Evolutionary conservation across 352 stramenopile genomes (phyloP).

Genomic region (Elongisporangium prolatum): DNA sequence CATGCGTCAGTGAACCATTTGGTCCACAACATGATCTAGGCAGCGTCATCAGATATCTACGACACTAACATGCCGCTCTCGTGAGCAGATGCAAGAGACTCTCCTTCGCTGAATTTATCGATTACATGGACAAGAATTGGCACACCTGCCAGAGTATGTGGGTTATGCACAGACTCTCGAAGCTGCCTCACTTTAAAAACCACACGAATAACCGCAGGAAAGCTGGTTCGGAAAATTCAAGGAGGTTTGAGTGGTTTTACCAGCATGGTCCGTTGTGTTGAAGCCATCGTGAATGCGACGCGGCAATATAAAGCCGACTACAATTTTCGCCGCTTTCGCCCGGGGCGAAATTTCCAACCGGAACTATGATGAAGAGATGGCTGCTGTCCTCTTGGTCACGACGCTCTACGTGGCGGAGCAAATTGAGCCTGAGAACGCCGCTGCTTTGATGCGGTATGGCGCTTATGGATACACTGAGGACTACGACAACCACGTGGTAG

Average conservation of each 20-base stretch:
- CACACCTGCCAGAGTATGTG: slow-evolving; percentile 19
- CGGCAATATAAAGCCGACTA: slow-evolving; percentile 4
- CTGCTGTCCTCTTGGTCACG: slow-evolving; percentile 8
- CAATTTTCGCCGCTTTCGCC: not conserved
- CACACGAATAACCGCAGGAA: slow-evolving; percentile 16
- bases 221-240: slow-evolving; percentile 11
- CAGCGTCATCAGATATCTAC: slow-evolving; percentile 1
- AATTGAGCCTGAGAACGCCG: slow-evolving; percentile 12
- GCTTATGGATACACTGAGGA: slow-evolving; percentile 7
- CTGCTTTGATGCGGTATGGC: slow-evolving; percentile 4
- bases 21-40: slow-evolving; percentile 9
- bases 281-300: slow-evolving; percentile 6
- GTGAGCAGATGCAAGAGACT: not conserved
- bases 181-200: slow-evolving; percentile 15
- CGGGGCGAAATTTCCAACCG: slow-evolving; percentile 1
- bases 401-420: slow-evolving; percentile 15
- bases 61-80: not conserved
- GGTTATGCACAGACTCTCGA: slow-evolving; percentile 11
- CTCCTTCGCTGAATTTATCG: slow-evolving; percentile 2
- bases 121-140: slow-evolving; percentile 23
- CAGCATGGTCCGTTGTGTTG: slow-evolving; percentile 6
- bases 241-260: not conserved
- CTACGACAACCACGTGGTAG: not conserved
- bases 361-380: slow-evolving; percentile 19
- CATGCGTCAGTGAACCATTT: slow-evolving; percentile 1